Percentiles rank a stretch among this genome's conserved stretches.
These are phyloP conservation scores for Penicillium sp. DNA, from an alignment of 2,329 filamentous ascomycete genomes.

Conservation along the genomic window DNA sequence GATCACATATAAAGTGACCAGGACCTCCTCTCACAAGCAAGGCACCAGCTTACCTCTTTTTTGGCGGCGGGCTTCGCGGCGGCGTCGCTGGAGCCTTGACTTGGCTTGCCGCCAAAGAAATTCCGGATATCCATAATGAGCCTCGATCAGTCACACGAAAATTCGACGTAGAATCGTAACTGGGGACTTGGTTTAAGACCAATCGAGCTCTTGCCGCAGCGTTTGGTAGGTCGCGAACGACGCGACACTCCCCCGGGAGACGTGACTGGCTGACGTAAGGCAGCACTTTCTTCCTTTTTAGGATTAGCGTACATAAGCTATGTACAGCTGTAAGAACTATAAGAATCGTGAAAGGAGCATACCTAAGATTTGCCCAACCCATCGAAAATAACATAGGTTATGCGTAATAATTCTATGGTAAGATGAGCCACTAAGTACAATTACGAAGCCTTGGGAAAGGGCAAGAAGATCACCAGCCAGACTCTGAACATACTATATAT, in stretches of 20 bases:
- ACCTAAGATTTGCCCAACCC: neutral
- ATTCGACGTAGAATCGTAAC: neutral
- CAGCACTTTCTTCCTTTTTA: slow-evolving; percentile 18
- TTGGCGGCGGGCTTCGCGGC: slow-evolving; percentile 36
- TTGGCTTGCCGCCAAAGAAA: slow-evolving; percentile 80
- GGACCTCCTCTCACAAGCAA: neutral
- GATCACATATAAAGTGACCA: neutral
- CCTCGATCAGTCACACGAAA: neutral
- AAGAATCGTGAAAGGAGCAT: neutral
- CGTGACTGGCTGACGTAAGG: slow-evolving; percentile 25
- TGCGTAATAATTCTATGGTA: neutral
- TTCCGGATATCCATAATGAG: slow-evolving; percentile 80
- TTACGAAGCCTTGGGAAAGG: neutral
- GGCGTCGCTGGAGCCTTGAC: slow-evolving; percentile 54
- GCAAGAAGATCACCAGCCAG: neutral
- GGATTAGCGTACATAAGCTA: slow-evolving; percentile 14
- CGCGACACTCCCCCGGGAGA: slow-evolving; percentile 21
- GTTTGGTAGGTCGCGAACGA: slow-evolving; percentile 7
- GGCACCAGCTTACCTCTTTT: slow-evolving; percentile 42
- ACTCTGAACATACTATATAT: neutral
- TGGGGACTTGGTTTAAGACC: neutral
- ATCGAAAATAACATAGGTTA: neutral
- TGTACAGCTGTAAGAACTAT: neutral
- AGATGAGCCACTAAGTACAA: neutral
- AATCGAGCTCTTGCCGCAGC: slow-evolving; percentile 1